Evolutionary conservation across 2,329 filamentous ascomycete species (phyloP).

Genomic region (Penicillium aurantiogriseum): DNA sequence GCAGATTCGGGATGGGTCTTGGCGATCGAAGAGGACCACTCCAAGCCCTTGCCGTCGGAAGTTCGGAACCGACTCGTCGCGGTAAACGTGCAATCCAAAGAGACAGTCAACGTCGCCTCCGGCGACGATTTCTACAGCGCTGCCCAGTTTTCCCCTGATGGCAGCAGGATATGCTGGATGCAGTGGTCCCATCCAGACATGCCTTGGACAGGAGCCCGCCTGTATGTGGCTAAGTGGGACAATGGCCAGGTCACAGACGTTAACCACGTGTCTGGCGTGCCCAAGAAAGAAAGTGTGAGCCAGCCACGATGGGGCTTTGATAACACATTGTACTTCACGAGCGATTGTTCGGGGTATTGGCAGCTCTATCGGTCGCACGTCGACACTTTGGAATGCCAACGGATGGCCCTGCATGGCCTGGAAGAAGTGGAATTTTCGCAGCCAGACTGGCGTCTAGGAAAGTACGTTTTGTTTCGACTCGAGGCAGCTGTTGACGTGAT

Average conservation of each 20-base stretch:
- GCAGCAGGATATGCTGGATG: constrained; percentile 48
- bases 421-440: constrained; percentile 36
- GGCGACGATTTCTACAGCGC: constrained; percentile 53
- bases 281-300: constrained; percentile 40
- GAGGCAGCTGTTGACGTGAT: not conserved
- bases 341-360: constrained; percentile 47
- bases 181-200: constrained; percentile 55
- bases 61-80: constrained; percentile 30
- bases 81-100: constrained; percentile 21
- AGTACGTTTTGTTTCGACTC: constrained; percentile 10
- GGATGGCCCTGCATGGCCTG: constrained; percentile 39
- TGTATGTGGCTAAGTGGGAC: constrained; percentile 46
- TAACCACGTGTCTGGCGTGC: constrained; percentile 38
- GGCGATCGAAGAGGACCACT: constrained; percentile 52
- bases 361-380: constrained; percentile 43
- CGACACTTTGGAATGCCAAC: constrained; percentile 24
- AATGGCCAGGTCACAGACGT: constrained; percentile 28
- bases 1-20: constrained; percentile 45
- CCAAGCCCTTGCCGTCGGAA: constrained; percentile 22
- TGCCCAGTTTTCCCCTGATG: constrained; percentile 50
- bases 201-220: constrained; percentile 48
- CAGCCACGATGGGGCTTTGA: constrained; percentile 53
- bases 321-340: constrained; percentile 48
- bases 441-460: constrained; percentile 26
- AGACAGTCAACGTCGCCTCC: constrained; percentile 39